Evolutionary conservation across 2,329 filamentous ascomycete species (phyloP), one percentile per base, ranked within the genome.

Genomic region (Colletotrichum sp.): DNA sequence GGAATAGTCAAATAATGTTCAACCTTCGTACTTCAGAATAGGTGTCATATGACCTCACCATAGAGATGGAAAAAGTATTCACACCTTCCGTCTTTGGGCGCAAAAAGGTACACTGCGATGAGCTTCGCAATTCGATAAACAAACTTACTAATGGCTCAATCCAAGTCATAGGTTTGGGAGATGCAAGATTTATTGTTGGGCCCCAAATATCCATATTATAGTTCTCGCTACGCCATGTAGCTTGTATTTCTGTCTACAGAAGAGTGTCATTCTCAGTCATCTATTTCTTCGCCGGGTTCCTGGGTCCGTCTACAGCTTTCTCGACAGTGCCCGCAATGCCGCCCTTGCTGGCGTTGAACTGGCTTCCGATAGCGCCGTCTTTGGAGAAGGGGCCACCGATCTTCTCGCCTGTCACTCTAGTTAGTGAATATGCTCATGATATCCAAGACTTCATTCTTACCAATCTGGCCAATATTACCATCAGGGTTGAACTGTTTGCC

Each of bases 401-500:
- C 4, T 71, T 71, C 48, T 76, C 74, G 3, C 74, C 74, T 76
- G 12, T 61, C 27, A 18, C 0, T 8, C 3, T 5, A 2, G 3
- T 10, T 9, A 8, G 5, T 3, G 0, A 6, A 3, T 13, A 6
- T 16, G 5, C n/a, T 13, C 6, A 5, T 16, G 18, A 2, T 15
- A 15, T 27, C 1, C 4, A 15, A 27, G 6, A n/a, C 6, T 9
- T 4, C 3, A 6, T 25, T 22, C 39, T 48, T 22, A 76, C 74
- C 74, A 7, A 76, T 76, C 58, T 76, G 70, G 8, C 74, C 74
- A 8, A 76, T 43, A 22, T 76, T 76, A 1, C 74, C 74, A 1
- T 76, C 74, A 5, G 74, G 74, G 65, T 76, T 76, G 70, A 76
- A 76, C 1, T 76, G 74, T n/a, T 69, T 73, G 34, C 74, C 74